These are phyloP conservation scores for Boletus vermiculosoides DNA, from an alignment of 768 basidiomycete species.

Conservation along the genomic window DNA sequence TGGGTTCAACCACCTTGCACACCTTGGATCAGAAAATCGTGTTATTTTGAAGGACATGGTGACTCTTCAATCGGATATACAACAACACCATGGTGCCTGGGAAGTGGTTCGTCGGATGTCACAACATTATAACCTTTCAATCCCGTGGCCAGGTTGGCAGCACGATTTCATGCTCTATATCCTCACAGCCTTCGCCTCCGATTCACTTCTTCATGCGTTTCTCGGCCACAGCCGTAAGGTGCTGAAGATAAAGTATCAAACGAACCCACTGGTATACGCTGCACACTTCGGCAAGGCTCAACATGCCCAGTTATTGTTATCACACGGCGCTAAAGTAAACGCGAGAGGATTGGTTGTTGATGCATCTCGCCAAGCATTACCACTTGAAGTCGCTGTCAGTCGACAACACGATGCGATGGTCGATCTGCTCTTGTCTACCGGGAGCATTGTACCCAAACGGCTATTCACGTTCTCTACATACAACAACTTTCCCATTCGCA, in stretches of 20 bases:
- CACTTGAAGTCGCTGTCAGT: slow-evolving; percentile 8
- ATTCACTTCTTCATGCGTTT: slow-evolving; percentile 1
- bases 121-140: not conserved
- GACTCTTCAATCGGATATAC: not conserved
- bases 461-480: not conserved
- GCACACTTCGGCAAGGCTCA: slow-evolving; percentile 6
- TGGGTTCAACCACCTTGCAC: slow-evolving; percentile 6
- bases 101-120: not conserved
- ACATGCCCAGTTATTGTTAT: slow-evolving; percentile 2
- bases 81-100: slow-evolving; percentile 1
- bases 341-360: slow-evolving; percentile 4
- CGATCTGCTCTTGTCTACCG: not conserved
- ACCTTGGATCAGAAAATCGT: not conserved
- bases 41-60: slow-evolving; percentile 3
- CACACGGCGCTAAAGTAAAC: slow-evolving; percentile 2
- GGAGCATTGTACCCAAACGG: slow-evolving; percentile 2
- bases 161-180: slow-evolving; percentile 11
- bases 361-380: not conserved
- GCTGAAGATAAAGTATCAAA: not conserved
- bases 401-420: slow-evolving; percentile 2
- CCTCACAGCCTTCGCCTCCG: slow-evolving; percentile 5
- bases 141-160: not conserved
- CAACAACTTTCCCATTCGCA: not conserved
- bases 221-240: not conserved
- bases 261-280: slow-evolving; percentile 13